These are phyloP conservation scores for Iberis pinnata DNA, from an alignment of 345 rosid genomes.

Conservation along the genomic window DNA sequence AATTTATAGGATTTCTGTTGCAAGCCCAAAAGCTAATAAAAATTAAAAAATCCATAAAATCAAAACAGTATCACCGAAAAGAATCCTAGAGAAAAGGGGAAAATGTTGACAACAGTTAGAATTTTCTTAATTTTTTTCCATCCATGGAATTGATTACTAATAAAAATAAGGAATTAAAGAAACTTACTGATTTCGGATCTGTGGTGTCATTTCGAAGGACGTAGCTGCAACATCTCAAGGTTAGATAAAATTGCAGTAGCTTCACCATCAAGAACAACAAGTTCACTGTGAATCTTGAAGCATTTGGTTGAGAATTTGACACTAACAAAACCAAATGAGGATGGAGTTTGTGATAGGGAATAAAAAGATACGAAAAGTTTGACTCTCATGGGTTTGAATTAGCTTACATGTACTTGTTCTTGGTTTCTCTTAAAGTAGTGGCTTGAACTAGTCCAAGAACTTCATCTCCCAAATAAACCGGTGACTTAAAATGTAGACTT, in stretches of 20 bases:
- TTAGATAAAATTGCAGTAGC: slow-evolving; percentile 58
- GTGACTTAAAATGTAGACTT: slow-evolving; percentile 65
- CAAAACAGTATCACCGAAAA: background rate
- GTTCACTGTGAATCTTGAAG: slow-evolving; percentile 44
- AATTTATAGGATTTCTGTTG: no score
- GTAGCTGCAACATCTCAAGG: slow-evolving; percentile 30
- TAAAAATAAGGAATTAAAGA: background rate
- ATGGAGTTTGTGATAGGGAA: background rate
- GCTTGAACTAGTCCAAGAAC: slow-evolving; percentile 52
- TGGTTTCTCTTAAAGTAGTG: slow-evolving; percentile 44
- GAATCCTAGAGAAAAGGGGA: background rate
- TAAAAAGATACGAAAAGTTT: background rate
- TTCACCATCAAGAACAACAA: slow-evolving; percentile 65
- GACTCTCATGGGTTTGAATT: background rate
- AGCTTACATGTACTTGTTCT: slow-evolving; percentile 57
- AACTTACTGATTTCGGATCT: background rate
- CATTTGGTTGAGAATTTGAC: slow-evolving; percentile 75
- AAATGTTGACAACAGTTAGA: no score
- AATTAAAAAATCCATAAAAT: background rate
- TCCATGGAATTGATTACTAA: background rate
- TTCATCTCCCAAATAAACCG: slow-evolving; percentile 67
- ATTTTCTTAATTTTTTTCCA: background rate
- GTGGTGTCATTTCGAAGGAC: slow-evolving; percentile 7
- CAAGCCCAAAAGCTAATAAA: no score
- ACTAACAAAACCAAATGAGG: slow-evolving; percentile 28